These are phyloP conservation scores for Scytalidium lignicola DNA, from an alignment of 2,329 filamentous ascomycete genomes.

Conservation along the genomic window DNA sequence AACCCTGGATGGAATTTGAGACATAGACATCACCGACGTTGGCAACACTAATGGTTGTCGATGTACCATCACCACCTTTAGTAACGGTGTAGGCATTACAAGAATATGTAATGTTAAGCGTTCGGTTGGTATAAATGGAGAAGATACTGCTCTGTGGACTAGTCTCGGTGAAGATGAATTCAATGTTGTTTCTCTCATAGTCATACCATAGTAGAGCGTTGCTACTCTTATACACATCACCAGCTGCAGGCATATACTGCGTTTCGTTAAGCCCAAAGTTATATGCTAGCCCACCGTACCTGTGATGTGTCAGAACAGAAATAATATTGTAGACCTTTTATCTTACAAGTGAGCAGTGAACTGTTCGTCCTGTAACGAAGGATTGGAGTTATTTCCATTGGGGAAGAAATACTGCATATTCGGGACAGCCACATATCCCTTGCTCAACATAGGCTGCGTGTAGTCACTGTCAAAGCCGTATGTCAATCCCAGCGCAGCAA, in stretches of 20 bases:
- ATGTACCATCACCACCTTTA: slow-evolving; percentile 27
- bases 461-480: slow-evolving; percentile 37
- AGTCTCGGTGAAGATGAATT: slow-evolving; percentile 35
- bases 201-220: slow-evolving; percentile 13
- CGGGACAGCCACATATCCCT: slow-evolving; percentile 32
- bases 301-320: slow-evolving; percentile 11
- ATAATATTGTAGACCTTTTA: background rate
- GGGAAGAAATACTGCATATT: slow-evolving; percentile 32
- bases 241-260: slow-evolving; percentile 22
- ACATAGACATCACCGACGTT: slow-evolving; percentile 18
- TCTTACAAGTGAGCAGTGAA: slow-evolving; percentile 38
- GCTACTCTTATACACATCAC: slow-evolving; percentile 11
- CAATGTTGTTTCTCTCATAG: slow-evolving; percentile 15
- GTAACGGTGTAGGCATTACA: slow-evolving; percentile 30
- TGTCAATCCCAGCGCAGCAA: slow-evolving; percentile 37
- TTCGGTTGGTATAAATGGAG: slow-evolving; percentile 30
- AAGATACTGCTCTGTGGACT: slow-evolving; percentile 8
- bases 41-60: slow-evolving; percentile 23
- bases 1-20: slow-evolving; percentile 23
- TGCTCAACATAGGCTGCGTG: slow-evolving; percentile 25
- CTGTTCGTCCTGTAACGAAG: slow-evolving; percentile 28
- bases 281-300: slow-evolving; percentile 35
- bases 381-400: slow-evolving; percentile 16
- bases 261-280: slow-evolving; percentile 20
- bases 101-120: slow-evolving; percentile 22